These are phyloP conservation scores for Fusarium redolens DNA, from an alignment of 2,329 filamentous ascomycete genomes.

Conservation along the genomic window DNA sequence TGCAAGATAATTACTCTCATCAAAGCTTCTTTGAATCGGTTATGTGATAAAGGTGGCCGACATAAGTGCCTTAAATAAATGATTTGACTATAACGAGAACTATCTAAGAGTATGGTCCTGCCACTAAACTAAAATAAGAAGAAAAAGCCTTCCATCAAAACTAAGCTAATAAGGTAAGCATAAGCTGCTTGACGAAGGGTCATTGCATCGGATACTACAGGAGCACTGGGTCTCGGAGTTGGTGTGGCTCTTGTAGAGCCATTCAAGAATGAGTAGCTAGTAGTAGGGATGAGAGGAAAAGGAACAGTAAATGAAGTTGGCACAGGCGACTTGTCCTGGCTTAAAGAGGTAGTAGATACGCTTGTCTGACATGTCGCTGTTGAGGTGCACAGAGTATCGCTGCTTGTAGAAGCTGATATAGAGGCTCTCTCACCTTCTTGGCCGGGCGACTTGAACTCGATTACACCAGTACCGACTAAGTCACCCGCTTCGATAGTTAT, in stretches of 20 bases:
- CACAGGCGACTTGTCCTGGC: not conserved
- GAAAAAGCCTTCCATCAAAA: not conserved
- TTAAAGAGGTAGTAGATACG: too few relatives aligned
- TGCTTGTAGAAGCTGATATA: not conserved
- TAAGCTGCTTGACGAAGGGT: not conserved
- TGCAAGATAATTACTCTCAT: not conserved
- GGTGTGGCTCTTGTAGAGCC: not conserved
- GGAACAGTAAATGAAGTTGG: not conserved
- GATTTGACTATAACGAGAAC: not conserved
- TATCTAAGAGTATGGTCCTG: not conserved
- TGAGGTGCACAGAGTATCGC: not conserved
- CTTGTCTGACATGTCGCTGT: not conserved
- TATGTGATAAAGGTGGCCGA: too few relatives aligned
- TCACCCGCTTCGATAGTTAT: not conserved
- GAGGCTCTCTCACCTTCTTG: not conserved
- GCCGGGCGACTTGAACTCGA: not conserved
- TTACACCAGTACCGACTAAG: not conserved
- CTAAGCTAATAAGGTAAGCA: not conserved
- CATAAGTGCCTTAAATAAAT: too few relatives aligned
- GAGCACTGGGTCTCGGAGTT: not conserved
- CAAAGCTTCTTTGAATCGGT: accelerated
- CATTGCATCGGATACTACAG: not conserved
- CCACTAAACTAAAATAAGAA: not conserved
- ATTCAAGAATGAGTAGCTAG: not conserved
- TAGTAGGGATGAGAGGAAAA: not conserved